Conservation (phyloP, 441 rosid species). For the Erodium texanum region DNA sequence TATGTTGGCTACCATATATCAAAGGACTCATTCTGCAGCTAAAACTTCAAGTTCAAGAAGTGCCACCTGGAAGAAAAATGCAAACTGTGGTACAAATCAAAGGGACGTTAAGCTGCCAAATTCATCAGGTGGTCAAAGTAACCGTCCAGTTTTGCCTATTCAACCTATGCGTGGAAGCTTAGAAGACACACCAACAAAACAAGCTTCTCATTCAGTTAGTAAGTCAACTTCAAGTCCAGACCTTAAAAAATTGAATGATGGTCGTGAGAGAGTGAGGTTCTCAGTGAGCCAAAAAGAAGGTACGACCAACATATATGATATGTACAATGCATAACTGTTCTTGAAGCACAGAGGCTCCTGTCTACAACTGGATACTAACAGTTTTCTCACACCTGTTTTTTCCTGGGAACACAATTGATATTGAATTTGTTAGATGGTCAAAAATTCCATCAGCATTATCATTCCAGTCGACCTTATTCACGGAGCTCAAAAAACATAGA, state of each 20-base stretch:
- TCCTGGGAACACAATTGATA: background rate
- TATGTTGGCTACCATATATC: background rate
- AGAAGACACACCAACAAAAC: background rate
- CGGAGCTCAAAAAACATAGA: background rate
- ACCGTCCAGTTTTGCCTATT: background rate
- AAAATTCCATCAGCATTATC: no score
- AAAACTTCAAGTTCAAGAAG: background rate
- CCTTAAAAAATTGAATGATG: background rate
- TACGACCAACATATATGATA: background rate
- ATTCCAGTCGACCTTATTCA: no score
- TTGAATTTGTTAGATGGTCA: no score
- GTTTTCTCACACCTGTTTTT: background rate
- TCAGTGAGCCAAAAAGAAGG: background rate
- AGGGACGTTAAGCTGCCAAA: background rate
- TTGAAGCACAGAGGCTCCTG: background rate
- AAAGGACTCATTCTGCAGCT: background rate
- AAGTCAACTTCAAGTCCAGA: background rate
- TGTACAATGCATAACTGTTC: background rate
- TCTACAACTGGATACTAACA: background rate
- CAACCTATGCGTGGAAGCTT: background rate
- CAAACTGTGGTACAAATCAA: background rate
- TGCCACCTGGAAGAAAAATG: background rate
- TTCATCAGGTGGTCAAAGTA: background rate
- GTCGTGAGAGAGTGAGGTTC: background rate
- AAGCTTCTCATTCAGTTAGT: background rate